phyloP scores from a whole-genome alignment of 306 rosid genomes.

The Acacia acuminata region DNA sequence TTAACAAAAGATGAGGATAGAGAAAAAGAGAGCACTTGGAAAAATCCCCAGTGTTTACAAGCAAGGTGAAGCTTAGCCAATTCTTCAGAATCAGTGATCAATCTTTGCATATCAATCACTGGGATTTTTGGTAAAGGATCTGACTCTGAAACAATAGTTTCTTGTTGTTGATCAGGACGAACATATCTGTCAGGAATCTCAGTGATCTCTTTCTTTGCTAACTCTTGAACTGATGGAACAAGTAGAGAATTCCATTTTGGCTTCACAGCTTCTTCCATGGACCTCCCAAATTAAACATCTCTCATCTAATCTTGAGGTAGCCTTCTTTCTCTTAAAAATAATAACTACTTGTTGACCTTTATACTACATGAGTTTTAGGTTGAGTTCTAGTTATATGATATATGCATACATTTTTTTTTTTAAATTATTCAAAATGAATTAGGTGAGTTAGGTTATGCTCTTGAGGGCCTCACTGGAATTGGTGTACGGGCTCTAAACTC shows the following conservation, averaged over 20 bases:
- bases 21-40: conserved; percentile 26
- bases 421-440: too few species aligned
- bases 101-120: conserved; percentile 33
- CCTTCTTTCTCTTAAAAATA: not conserved
- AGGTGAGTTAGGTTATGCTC: too few species aligned
- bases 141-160: not conserved
- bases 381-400: too few species aligned
- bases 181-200: conserved; percentile 38
- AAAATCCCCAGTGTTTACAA: conserved; percentile 42
- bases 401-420: too few species aligned
- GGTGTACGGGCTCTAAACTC: too few species aligned
- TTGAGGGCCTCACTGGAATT: too few species aligned
- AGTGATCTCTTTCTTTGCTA: conserved; percentile 2
- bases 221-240: conserved; percentile 47
- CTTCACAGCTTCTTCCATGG: not conserved
- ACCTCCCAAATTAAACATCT: not conserved
- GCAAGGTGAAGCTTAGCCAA: conserved; percentile 36
- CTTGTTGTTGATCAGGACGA: conserved; percentile 17
- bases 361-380: too few species aligned
- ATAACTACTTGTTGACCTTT: too few species aligned
- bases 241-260: conserved; percentile 30
- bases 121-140: conserved; percentile 21
- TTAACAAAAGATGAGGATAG: not conserved
- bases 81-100: conserved; percentile 25
- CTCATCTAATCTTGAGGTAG: not conserved